These are phyloP conservation scores for Fusarium acutatum DNA, from an alignment of 2,329 filamentous ascomycete species.

Conservation along the genomic window DNA sequence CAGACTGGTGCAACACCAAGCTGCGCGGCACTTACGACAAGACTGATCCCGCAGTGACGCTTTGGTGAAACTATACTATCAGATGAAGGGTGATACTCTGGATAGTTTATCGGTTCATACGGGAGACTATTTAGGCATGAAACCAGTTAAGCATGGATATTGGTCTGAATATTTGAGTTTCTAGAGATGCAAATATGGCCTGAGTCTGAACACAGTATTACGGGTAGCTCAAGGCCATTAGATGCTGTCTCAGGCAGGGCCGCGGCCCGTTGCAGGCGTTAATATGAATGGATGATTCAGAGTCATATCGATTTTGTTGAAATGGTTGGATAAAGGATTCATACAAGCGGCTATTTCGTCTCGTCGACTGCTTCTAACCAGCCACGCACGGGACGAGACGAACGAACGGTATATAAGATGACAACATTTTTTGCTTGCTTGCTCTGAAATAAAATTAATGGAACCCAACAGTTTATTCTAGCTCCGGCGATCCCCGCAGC, in stretches of 20 bases:
- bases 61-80: not conserved
- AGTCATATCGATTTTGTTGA: not conserved
- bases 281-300: not conserved
- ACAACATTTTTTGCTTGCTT: not conserved
- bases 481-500: constrained; percentile 9
- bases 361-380: not conserved
- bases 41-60: constrained; percentile 13
- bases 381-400: not conserved
- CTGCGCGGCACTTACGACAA: constrained; percentile 15
- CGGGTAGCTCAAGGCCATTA: not conserved
- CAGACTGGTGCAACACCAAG: constrained; percentile 10
- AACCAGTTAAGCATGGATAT: not conserved
- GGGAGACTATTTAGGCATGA: not conserved
- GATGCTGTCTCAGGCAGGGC: constrained; percentile 1
- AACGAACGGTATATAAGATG: not conserved
- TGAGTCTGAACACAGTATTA: not conserved
- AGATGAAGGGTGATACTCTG: not conserved
- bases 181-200: not conserved
- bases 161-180: not conserved
- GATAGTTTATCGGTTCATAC: not conserved
- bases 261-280: constrained; percentile 24
- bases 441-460: not conserved
- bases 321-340: not conserved
- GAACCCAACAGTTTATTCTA: not conserved
- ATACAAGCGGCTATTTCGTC: constrained; percentile 2